These are phyloP conservation scores for Diplosphaera chodatii DNA, from an alignment of 139 green algal species.

Conservation along the genomic window DNA sequence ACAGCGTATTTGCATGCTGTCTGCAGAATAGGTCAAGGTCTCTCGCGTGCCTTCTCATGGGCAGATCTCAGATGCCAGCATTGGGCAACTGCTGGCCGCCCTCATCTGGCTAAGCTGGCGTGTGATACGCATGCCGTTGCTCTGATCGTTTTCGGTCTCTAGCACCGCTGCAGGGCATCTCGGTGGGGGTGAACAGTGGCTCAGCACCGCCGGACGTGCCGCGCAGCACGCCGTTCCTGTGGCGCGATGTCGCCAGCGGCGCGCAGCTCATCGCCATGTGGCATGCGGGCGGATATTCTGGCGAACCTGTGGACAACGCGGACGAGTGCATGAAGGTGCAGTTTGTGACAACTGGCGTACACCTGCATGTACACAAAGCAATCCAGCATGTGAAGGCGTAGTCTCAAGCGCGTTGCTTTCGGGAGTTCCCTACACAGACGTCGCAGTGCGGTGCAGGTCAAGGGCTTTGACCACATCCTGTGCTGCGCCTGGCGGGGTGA, in stretches of 20 bases:
- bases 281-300: slow-evolving; percentile 30
- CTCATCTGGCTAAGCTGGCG: too few relatives aligned
- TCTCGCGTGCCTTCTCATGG: too few relatives aligned
- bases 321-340: slow-evolving; percentile 22
- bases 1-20: slow-evolving; percentile 4
- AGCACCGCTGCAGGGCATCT: slow-evolving; percentile 19
- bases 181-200: slow-evolving; percentile 32
- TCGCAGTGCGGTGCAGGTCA: background rate
- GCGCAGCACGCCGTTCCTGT: slow-evolving; percentile 32
- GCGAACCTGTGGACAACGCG: slow-evolving; percentile 19
- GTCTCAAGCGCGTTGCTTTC: too few relatives aligned
- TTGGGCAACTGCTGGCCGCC: too few relatives aligned
- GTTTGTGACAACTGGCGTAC: too few relatives aligned
- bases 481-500: slow-evolving; percentile 35
- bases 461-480: slow-evolving; percentile 28
- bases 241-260: slow-evolving; percentile 18
- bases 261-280: background rate
- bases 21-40: too few relatives aligned
- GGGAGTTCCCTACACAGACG: too few relatives aligned
- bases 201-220: slow-evolving; percentile 33
- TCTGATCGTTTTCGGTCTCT: too few relatives aligned
- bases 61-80: too few relatives aligned
- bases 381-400: too few relatives aligned
- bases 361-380: too few relatives aligned
- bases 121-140: too few relatives aligned